Conservation (phyloP, 2,329 filamentous ascomycete genomes). For the Neurospora sp. region DNA sequence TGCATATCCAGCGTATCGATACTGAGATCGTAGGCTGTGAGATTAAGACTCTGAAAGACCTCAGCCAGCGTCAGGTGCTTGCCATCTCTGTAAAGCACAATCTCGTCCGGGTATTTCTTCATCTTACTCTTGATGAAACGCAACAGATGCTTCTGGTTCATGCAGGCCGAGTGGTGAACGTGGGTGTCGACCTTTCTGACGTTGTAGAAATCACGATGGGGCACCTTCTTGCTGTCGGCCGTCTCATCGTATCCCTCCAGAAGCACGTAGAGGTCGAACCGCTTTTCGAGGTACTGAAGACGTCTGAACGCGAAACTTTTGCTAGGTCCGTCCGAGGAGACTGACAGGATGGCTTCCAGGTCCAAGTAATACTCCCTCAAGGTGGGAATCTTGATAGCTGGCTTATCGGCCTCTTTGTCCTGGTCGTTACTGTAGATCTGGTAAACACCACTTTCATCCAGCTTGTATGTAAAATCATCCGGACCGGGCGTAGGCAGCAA, state of each 20-base stretch:
- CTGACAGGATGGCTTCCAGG: conserved; percentile 71
- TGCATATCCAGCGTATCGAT: conserved; percentile 99
- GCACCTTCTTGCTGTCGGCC: conserved; percentile 93
- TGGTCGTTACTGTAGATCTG: conserved; percentile 74
- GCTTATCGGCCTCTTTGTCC: conserved; percentile 51
- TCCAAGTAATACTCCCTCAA: conserved; percentile 95
- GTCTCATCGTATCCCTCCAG: conserved; percentile 97
- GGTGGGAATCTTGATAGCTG: conserved; percentile 77
- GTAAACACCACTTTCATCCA: conserved; percentile 81
- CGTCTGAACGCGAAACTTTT: conserved; percentile 96
- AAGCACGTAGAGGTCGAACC: conserved; percentile 89
- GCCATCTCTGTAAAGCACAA: conserved; percentile 84
- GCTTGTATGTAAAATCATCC: conserved; percentile 62
- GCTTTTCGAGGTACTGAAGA: conserved; percentile 90
- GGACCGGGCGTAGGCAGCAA: conserved; percentile 61
- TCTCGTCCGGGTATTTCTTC: conserved; percentile 94
- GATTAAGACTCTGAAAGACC: conserved; percentile 94
- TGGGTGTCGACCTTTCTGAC: conserved; percentile 98
- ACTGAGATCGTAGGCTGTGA: conserved; percentile 94
- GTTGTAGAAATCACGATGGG: conserved; percentile 98
- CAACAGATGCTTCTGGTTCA: conserved; percentile 98
- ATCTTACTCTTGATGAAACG: conserved; percentile 99
- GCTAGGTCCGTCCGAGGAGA: conserved; percentile 91
- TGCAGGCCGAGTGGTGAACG: conserved; percentile 97
- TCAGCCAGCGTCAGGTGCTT: conserved; percentile 84